Conservation (phyloP, 1,284 basidiomycete species). For the Leccinum subrobustum region DNA sequence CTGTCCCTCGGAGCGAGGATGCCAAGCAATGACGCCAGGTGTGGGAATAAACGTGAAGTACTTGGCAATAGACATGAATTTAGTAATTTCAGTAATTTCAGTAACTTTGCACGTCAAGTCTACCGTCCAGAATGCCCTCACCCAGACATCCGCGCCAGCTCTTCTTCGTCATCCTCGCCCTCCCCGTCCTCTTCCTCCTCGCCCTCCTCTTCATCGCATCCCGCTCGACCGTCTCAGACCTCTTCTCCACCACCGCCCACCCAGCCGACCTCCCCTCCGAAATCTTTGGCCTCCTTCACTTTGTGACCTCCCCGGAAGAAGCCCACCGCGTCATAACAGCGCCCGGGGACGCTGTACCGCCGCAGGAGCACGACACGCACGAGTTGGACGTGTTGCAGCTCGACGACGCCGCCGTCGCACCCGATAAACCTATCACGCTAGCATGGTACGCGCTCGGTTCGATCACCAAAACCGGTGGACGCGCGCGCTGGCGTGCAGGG, state of each 20-base stretch:
- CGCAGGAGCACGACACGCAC: neutral
- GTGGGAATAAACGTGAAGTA: no score
- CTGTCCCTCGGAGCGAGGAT: no score
- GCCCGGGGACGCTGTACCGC: neutral
- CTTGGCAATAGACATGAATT: no score
- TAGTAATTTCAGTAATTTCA: neutral
- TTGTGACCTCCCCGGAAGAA: slow-evolving; percentile 50
- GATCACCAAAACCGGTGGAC: neutral
- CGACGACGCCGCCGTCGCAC: slow-evolving; percentile 39
- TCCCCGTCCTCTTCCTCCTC: slow-evolving; percentile 33
- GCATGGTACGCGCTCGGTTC: slow-evolving; percentile 44
- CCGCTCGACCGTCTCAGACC: slow-evolving; percentile 24
- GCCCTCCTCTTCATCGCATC: slow-evolving; percentile 33
- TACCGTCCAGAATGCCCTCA: slow-evolving; percentile 13
- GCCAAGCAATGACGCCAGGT: no score
- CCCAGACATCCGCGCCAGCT: slow-evolving; percentile 43
- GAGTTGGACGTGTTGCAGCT: slow-evolving; percentile 32
- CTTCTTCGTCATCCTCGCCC: slow-evolving; percentile 33
- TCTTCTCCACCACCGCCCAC: slow-evolving; percentile 37
- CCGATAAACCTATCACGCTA: slow-evolving; percentile 46
- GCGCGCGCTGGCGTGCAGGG: neutral
- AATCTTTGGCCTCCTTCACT: slow-evolving; percentile 64
- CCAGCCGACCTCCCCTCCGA: slow-evolving; percentile 43
- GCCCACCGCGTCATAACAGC: slow-evolving; percentile 14
- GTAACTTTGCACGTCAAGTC: neutral